These are phyloP conservation scores for Knufia fluminis DNA, from an alignment of 2,329 filamentous ascomycete genomes.

Conservation along the genomic window DNA sequence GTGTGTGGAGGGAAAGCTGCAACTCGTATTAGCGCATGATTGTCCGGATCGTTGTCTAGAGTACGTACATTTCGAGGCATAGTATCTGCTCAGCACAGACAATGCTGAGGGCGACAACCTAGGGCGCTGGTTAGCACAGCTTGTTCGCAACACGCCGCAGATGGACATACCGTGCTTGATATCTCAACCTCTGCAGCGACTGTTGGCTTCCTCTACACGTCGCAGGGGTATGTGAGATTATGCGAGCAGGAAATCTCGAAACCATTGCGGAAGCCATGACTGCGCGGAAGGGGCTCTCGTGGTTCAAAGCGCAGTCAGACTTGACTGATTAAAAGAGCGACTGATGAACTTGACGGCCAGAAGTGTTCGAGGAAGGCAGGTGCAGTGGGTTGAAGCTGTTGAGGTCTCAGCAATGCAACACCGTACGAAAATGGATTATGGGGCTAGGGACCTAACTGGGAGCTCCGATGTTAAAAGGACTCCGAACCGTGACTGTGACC, in stretches of 20 bases:
- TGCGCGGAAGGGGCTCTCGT: constrained; percentile 23
- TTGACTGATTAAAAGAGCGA: constrained; percentile 18
- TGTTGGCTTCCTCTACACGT: constrained; percentile 36
- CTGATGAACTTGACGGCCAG: constrained; percentile 12
- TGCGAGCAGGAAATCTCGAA: constrained; percentile 36
- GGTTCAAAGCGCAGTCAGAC: constrained; percentile 9
- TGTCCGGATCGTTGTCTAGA: constrained; percentile 14
- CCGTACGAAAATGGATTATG: constrained; percentile 6
- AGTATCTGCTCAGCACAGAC: constrained; percentile 55
- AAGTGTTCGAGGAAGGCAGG: neutral
- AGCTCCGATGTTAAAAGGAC: neutral
- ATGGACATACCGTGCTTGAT: constrained; percentile 31
- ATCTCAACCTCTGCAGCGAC: constrained; percentile 35
- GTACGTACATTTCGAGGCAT: constrained; percentile 58
- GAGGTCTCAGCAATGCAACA: constrained; percentile 2
- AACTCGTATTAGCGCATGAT: constrained; percentile 15
- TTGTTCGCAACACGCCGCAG: too few relatives aligned
- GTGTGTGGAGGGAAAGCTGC: constrained; percentile 88
- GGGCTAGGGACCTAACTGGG: neutral
- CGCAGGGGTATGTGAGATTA: constrained; percentile 32
- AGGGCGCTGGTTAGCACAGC: constrained; percentile 10
- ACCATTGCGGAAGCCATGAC: constrained; percentile 48
- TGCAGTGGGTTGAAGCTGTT: constrained; percentile 7
- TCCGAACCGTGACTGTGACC: neutral
- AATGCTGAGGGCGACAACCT: constrained; percentile 37